Percentiles rank a stretch among this genome's conserved stretches.
Conservation (phyloP, 345 rosid species). For the Bruguiera gymnorhiza region DNA sequence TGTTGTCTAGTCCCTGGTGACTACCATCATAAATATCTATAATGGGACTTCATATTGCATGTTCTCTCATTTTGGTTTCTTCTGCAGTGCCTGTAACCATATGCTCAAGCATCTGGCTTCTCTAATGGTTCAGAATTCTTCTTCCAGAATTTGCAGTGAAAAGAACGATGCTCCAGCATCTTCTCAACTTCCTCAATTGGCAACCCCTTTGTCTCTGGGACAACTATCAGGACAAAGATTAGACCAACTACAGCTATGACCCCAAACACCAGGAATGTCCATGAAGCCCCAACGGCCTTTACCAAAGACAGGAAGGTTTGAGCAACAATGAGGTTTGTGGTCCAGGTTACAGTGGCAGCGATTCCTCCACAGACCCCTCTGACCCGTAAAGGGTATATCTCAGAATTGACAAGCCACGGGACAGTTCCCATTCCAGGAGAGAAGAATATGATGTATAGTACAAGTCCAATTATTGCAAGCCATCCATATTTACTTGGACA, state of each 20-base stretch:
- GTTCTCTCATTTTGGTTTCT: no score
- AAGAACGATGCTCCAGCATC: conserved; percentile 60
- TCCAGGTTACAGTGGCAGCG: conserved; percentile 87
- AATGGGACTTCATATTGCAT: no score
- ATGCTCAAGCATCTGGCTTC: conserved; percentile 31
- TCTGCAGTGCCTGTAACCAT: no score
- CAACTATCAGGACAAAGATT: conserved; percentile 62
- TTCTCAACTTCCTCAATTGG: conserved; percentile 84
- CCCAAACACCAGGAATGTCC: conserved; percentile 71
- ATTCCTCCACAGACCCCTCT: conserved; percentile 88
- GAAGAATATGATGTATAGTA: conserved; percentile 74
- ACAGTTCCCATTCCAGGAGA: conserved; percentile 93
- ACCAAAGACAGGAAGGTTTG: conserved; percentile 69
- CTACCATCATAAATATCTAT: no score
- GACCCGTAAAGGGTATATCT: conserved; percentile 76
- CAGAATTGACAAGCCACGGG: conserved; percentile 89
- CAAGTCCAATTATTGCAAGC: conserved; percentile 67
- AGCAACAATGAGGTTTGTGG: conserved; percentile 78
- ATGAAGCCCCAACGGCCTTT: conserved; percentile 66
- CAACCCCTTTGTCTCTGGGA: conserved; percentile 86
- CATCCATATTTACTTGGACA: conserved; percentile 83
- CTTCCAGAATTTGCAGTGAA: conserved; percentile 65
- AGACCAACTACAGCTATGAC: conserved; percentile 58
- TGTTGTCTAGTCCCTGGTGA: no score
- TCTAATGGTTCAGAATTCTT: conserved; percentile 27